These are phyloP conservation scores for Erysimum cheiranthoides DNA, from an alignment of 345 rosid species.

Conservation along the genomic window DNA sequence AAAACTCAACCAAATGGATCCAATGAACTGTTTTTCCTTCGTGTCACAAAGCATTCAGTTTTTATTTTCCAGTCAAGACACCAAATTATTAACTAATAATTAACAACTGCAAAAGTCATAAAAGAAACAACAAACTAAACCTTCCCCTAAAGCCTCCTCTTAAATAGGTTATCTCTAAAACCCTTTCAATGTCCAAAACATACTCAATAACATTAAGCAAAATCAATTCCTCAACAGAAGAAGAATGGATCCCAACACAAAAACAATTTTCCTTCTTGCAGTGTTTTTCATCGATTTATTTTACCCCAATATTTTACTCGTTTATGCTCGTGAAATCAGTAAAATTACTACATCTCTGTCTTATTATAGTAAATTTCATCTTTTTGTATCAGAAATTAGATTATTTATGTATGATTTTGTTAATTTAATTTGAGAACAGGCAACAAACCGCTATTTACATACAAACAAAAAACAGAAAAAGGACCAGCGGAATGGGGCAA, in stretches of 20 bases:
- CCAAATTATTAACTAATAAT: slow-evolving; percentile 31
- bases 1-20: slow-evolving; percentile 4
- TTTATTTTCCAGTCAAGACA: neutral
- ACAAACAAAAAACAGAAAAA: slow-evolving; percentile 44
- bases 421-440: slow-evolving; percentile 35
- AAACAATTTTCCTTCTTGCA: neutral
- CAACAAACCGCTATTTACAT: slow-evolving; percentile 51
- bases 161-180: slow-evolving; percentile 14
- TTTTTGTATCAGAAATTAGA: neutral
- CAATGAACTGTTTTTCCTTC: neutral
- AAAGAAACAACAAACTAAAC: slow-evolving; percentile 5
- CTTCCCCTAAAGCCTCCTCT: neutral
- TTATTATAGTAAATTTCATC: neutral
- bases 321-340: slow-evolving; percentile 29
- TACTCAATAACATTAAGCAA: neutral
- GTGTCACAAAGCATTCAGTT: neutral
- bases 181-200: slow-evolving; percentile 5
- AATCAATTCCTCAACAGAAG: neutral
- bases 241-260: slow-evolving; percentile 25
- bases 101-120: slow-evolving; percentile 15
- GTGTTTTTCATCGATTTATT: slow-evolving; percentile 11
- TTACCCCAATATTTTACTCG: neutral
- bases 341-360: neutral
- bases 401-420: neutral
- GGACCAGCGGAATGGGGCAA: slow-evolving; percentile 65